A percentile compares a stretch with the other conserved stretches of the same genome.
phyloP scores from a whole-genome alignment of 139 green algal species.

The Coccomyxa sp. region DNA sequence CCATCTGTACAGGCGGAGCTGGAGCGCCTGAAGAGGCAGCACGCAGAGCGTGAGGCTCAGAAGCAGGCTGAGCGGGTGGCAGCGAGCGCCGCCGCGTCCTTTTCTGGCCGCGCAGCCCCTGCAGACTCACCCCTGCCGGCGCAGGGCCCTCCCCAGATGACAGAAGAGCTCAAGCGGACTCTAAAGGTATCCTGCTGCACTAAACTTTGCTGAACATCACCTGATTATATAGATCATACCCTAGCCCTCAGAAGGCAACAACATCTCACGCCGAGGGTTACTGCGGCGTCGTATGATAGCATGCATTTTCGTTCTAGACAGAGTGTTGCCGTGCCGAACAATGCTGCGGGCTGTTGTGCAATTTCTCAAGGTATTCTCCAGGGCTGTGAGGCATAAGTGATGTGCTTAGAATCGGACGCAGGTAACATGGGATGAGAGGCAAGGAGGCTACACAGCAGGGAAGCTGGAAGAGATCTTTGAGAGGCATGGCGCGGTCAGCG shows the following conservation, averaged over 20 bases:
- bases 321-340: background rate
- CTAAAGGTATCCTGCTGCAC: conserved; percentile 44
- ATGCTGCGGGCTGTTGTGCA: background rate
- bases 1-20: conserved; percentile 45
- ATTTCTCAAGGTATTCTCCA: background rate
- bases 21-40: conserved; percentile 45
- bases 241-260: background rate
- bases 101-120: background rate
- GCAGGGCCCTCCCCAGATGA: conserved; percentile 9
- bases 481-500: conserved; percentile 46
- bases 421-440: conserved; percentile 11
- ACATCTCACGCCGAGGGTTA: background rate
- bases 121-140: background rate
- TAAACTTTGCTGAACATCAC: background rate
- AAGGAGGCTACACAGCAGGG: conserved; percentile 19
- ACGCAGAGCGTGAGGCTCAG: conserved; percentile 7
- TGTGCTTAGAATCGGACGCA: background rate
- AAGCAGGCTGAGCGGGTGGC: conserved; percentile 1
- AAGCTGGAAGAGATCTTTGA: conserved; percentile 42
- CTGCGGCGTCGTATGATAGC: background rate
- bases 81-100: conserved; percentile 8
- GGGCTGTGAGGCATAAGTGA: background rate
- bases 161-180: conserved; percentile 42
- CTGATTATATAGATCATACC: background rate
- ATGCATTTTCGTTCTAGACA: background rate